Percentiles rank a stretch among this genome's conserved stretches.
Conservation (phyloP, 1,284 basidiomycete genomes). For the Melampsora americana region DNA sequence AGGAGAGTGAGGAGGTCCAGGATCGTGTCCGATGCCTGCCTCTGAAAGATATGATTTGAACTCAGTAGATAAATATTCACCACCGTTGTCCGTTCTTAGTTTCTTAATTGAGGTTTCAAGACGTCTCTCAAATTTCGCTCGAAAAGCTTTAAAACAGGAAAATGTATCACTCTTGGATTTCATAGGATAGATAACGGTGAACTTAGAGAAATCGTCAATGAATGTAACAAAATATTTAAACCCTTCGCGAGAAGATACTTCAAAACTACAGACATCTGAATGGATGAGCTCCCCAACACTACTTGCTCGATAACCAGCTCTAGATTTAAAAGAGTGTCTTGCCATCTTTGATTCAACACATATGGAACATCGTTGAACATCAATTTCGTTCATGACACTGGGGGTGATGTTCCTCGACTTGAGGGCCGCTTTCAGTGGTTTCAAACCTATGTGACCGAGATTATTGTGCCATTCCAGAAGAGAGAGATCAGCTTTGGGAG, state of each 20-base stretch:
- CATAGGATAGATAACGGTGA: neutral
- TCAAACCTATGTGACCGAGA: neutral
- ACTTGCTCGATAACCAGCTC: neutral
- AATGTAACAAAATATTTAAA: too few relatives aligned
- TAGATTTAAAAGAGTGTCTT: neutral
- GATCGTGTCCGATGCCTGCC: constrained; percentile 52
- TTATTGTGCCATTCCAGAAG: neutral
- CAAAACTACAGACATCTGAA: neutral
- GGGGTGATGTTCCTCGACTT: neutral
- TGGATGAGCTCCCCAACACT: neutral
- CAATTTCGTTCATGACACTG: neutral
- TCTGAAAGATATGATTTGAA: too few relatives aligned
- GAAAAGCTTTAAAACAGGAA: constrained; percentile 52
- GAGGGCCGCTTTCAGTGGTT: neutral
- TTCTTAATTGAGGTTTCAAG: constrained; percentile 52
- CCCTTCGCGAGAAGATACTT: neutral
- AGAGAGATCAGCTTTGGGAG: neutral
- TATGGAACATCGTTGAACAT: neutral
- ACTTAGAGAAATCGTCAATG: too few relatives aligned
- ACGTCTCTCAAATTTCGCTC: constrained; percentile 49
- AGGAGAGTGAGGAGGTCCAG: constrained; percentile 55
- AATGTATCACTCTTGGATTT: constrained; percentile 24
- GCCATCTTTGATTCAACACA: constrained; percentile 18
- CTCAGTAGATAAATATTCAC: too few relatives aligned
- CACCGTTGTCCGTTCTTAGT: constrained; percentile 45